Percentiles rank a stretch among this genome's conserved stretches.
Conservation (phyloP, 371 early-diverging fungal species). For the Blastocladiella emersonii region DNA sequence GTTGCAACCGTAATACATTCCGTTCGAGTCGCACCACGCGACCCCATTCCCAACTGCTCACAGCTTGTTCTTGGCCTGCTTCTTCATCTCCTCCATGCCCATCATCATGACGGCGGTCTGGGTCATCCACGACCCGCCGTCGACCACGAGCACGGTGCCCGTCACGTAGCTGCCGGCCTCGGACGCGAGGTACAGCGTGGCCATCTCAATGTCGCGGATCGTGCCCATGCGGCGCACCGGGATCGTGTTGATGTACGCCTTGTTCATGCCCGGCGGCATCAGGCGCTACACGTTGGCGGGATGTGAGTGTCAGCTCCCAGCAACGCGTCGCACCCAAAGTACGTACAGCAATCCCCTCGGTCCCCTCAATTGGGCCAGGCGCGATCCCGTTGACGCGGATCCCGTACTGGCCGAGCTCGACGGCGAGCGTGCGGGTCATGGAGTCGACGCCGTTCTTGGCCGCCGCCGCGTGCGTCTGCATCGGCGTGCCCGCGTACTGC, state of each 20-base stretch:
- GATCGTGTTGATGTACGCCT: not conserved
- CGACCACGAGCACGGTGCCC: conserved; percentile 14
- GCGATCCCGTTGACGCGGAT: conserved; percentile 43
- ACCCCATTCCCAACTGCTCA: too few relatives aligned
- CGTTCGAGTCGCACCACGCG: too few relatives aligned
- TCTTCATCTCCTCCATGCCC: not conserved
- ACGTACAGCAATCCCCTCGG: conserved; percentile 28
- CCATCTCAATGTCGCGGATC: conserved; percentile 51
- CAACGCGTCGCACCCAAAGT: not conserved
- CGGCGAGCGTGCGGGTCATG: conserved; percentile 25
- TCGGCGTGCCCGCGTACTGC: conserved; percentile 41
- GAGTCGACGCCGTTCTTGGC: conserved; percentile 41
- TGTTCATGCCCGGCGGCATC: conserved; percentile 4
- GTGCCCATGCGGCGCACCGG: conserved; percentile 30
- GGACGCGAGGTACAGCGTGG: conserved; percentile 53
- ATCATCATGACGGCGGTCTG: not conserved
- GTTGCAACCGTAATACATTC: too few relatives aligned
- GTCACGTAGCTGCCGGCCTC: conserved; percentile 45
- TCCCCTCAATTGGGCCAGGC: conserved; percentile 43
- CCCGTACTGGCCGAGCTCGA: conserved; percentile 42
- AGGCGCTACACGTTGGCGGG: conserved; percentile 13
- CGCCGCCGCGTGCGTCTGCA: conserved; percentile 36
- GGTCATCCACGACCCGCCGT: conserved; percentile 4
- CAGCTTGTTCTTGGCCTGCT: not conserved
- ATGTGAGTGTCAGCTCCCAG: conserved; percentile 6